Evolutionary conservation across 208 protist genomes (phyloP).

Genomic region (Phytomonas francai): DNA sequence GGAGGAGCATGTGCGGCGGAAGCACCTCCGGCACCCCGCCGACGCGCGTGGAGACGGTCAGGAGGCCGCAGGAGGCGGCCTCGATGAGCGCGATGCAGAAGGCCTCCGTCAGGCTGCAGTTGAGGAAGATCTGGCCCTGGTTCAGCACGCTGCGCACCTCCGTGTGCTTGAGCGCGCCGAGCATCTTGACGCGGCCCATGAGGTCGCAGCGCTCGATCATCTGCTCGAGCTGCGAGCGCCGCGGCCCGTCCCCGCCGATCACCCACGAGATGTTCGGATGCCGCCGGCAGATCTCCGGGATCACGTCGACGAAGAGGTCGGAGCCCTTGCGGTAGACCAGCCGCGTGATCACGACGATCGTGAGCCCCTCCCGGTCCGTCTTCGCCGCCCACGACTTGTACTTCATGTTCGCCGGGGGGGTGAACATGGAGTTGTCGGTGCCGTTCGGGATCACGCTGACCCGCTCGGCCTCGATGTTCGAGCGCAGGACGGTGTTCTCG

Average conservation of each 20-base stretch:
- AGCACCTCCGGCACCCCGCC: constrained; percentile 97
- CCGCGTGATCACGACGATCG: constrained; percentile 94
- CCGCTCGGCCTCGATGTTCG: constrained; percentile 79
- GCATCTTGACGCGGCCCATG: constrained; percentile 93
- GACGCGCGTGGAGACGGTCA: constrained; percentile 95
- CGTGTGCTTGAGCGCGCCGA: constrained; percentile 92
- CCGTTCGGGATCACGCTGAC: constrained; percentile 98
- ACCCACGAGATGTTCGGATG: constrained; percentile 93
- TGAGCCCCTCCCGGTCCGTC: constrained; percentile 82
- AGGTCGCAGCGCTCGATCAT: constrained; percentile 96
- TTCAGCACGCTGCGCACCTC: constrained; percentile 88
- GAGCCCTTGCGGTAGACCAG: constrained; percentile 97
- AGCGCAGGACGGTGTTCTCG: constrained; percentile 96
- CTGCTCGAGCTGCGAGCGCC: constrained; percentile 93
- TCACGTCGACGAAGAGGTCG: constrained; percentile 94
- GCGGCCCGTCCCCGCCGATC: constrained; percentile 96
- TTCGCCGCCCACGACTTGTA: constrained; percentile 87
- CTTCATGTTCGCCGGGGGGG: constrained; percentile 84
- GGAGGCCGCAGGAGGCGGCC: constrained; percentile 91
- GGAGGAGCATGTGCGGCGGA: constrained; percentile 89
- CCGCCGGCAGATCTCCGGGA: constrained; percentile 92
- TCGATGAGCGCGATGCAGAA: constrained; percentile 99
- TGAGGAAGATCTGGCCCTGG: constrained; percentile 97
- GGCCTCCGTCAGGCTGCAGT: constrained; percentile 97
- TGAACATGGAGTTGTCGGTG: constrained; percentile 89